These are phyloP conservation scores for Boletus patriciae DNA, from an alignment of 768 basidiomycete genomes.

Conservation along the genomic window DNA sequence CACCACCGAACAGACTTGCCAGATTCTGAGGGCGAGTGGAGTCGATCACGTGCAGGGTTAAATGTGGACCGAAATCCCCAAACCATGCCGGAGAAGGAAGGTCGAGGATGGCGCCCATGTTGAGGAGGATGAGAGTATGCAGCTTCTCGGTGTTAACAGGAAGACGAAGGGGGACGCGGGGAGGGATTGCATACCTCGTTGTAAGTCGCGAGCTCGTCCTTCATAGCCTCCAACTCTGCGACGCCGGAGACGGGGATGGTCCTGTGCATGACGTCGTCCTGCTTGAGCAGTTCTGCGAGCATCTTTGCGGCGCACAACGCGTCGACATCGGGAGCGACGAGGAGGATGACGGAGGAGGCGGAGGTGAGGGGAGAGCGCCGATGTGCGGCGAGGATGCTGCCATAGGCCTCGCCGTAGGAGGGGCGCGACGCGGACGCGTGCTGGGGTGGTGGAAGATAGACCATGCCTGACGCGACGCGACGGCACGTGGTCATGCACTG, in stretches of 20 bases:
- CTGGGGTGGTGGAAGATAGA: slow-evolving; percentile 72
- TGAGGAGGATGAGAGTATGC: slow-evolving; percentile 86
- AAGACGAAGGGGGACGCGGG: neutral
- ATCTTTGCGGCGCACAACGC: slow-evolving; percentile 89
- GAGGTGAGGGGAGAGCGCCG: slow-evolving; percentile 73
- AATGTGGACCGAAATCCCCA: slow-evolving; percentile 60
- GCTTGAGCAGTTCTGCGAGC: slow-evolving; percentile 84
- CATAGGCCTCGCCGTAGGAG: slow-evolving; percentile 75
- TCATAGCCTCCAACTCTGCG: slow-evolving; percentile 65
- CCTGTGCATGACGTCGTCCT: slow-evolving; percentile 91
- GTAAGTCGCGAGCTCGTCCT: slow-evolving; percentile 63
- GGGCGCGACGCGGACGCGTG: slow-evolving; percentile 54
- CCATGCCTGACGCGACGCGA: slow-evolving; percentile 41
- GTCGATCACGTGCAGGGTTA: slow-evolving; percentile 92
- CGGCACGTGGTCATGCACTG: slow-evolving; percentile 6
- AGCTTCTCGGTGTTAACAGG: slow-evolving; percentile 45
- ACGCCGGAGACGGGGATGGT: slow-evolving; percentile 88
- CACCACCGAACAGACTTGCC: slow-evolving; percentile 76
- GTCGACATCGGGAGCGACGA: slow-evolving; percentile 90
- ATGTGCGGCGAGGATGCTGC: slow-evolving; percentile 66
- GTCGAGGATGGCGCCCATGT: slow-evolving; percentile 88
- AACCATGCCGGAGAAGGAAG: slow-evolving; percentile 75
- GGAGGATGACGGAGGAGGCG: slow-evolving; percentile 80
- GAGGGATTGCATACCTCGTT: slow-evolving; percentile 54
- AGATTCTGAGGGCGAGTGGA: slow-evolving; percentile 89